Conservation (phyloP, 2,329 filamentous ascomycete genomes). For the Xylaria sp. region DNA sequence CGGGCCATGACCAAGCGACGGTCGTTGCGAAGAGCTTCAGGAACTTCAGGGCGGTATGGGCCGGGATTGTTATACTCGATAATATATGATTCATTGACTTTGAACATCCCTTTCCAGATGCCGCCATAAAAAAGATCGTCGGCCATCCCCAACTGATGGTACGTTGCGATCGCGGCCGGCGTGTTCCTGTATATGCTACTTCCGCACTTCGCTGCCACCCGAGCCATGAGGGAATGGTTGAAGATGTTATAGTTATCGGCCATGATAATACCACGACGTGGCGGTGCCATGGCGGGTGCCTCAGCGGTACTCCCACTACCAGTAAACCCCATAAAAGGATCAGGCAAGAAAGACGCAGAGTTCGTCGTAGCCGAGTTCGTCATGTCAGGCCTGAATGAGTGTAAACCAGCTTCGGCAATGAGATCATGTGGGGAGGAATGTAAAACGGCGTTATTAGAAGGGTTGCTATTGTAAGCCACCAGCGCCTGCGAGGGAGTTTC, state of each 20-base stretch:
- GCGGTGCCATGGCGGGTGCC: not conserved
- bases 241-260: constrained; percentile 1
- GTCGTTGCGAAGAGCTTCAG: not conserved
- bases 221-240: not conserved
- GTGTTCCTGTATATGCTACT: not conserved
- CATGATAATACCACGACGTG: not conserved
- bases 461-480: not conserved
- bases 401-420: not conserved
- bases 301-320: too few relatives aligned
- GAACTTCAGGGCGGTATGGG: not conserved
- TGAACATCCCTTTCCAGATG: constrained; percentile 7
- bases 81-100: not conserved
- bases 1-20: not conserved
- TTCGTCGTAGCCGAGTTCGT: not conserved
- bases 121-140: constrained; percentile 14
- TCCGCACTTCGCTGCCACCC: not conserved
- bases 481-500: not conserved
- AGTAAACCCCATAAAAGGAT: not conserved
- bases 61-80: constrained; percentile 17
- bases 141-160: constrained; percentile 17
- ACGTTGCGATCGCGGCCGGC: not conserved
- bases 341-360: not conserved
- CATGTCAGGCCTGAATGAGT: not conserved
- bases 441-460: not conserved
- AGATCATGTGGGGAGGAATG: not conserved